Evolutionary conservation across 495 filamentous ascomycete genomes (phyloP).

Genomic region (Thermothielavioides terrestris): DNA sequence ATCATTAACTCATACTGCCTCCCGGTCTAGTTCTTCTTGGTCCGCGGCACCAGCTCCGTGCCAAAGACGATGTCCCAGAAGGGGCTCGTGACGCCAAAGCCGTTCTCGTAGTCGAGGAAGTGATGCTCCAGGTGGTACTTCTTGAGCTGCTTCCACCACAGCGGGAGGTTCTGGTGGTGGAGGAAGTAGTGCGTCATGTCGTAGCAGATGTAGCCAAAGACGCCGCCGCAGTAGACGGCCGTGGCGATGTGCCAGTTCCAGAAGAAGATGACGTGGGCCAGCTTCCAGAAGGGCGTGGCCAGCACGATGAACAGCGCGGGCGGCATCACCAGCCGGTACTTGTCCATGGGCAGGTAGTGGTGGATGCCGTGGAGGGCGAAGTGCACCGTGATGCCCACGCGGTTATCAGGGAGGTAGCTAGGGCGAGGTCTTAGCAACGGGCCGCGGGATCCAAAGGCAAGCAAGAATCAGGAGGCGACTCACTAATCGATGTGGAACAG

Average conservation of each 20-base stretch:
- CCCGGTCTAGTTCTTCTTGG: constrained; percentile 50
- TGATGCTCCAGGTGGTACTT: constrained; percentile 96
- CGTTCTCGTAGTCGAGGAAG: constrained; percentile 92
- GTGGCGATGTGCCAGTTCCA: constrained; percentile 77
- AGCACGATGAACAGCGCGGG: constrained; percentile 79
- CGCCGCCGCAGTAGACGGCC: constrained; percentile 74
- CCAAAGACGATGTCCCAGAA: constrained; percentile 95
- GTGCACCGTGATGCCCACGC: constrained; percentile 77
- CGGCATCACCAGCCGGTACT: constrained; percentile 93
- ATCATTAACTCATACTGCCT: neutral
- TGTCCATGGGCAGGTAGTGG: constrained; percentile 98
- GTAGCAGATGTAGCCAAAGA: constrained; percentile 94
- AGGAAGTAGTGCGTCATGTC: constrained; percentile 98
- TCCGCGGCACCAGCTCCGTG: constrained; percentile 57
- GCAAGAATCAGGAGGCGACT: constrained; percentile 28
- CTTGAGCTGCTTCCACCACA: constrained; percentile 82
- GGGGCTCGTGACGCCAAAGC: constrained; percentile 96
- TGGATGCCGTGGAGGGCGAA: constrained; percentile 97
- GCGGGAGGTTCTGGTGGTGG: constrained; percentile 88
- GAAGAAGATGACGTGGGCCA: constrained; percentile 76
- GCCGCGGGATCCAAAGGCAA: neutral
- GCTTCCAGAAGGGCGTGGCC: constrained; percentile 85
- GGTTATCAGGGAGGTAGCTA: constrained; percentile 86
- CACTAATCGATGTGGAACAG: constrained; percentile 92
- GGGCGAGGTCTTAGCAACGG: constrained; percentile 11